Base-by-base conservation (phyloP, 2,329 filamentous ascomycete species). In the Aspergillus hortae region DNA sequence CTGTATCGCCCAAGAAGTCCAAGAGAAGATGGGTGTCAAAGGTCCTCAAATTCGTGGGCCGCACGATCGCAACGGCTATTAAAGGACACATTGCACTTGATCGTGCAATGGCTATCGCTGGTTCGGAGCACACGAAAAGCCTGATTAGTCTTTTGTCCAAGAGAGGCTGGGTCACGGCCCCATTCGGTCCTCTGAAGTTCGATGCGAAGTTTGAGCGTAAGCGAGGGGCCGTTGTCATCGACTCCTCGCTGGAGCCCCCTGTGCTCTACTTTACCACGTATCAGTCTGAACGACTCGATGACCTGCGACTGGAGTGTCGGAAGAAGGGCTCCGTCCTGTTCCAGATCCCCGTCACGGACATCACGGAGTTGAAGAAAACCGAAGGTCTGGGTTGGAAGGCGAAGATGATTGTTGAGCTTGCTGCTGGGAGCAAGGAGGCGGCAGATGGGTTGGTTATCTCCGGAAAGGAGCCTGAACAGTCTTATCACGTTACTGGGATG, bases 371-470 rank as follows among this genome's bases (percentile, higher is more conserved):
- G 48, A 87, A 85, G 67, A 95, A 95, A 72, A 75, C 92, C 1
- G 89, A 90, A 4, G 90, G 90, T 0, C 77, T 92, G 33, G 89
- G 89, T 0, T 95, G 89, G 89, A 95, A 94, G 72, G 84, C 85
- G 1, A 92, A 90, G 74, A 73, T 94, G 46, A 80, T 94, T 1
- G 87, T 94, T 1, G 89, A 89, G 0, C 90, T 90, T 88, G 85
- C 87, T 1, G 79, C 90, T 62, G 62, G 66, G 3, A 81, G 84
- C 0, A 79, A 84, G 44, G 85, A 92, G 67, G 83, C 94, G 27
- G 83, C 86, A 0, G 90, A 94, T 72, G 89, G 88, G 0, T 60
- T 95, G 58, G 78, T 89, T 57, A 82, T 92, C 57, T 74, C 75
- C 23, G 83, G 84, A n/a, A 76, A 75, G 49, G 71, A 71, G 32